Evolutionary conservation across 768 basidiomycete genomes (phyloP), one percentile per base, ranked within the genome.

Genomic region (Pleurotus ostreatus): DNA sequence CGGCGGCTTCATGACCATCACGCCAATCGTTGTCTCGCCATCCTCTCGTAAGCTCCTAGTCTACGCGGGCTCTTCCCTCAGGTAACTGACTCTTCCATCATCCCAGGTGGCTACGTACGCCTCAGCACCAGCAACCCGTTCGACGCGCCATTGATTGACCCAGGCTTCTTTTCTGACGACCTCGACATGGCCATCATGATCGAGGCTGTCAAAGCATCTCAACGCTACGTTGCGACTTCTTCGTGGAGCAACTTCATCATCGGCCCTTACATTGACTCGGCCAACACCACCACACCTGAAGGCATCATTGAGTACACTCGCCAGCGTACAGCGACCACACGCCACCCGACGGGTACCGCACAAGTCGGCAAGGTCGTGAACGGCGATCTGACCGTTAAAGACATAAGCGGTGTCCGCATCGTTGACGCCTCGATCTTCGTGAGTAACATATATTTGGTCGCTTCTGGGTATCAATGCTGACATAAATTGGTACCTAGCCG

Each of bases 71-170:
- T 34, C 30, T 9, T 34, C 30, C 11, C 11, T 11, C 30, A 34
- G 30, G 9, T 11, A 8, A 4, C 8, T 34, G 6, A 7, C 37
- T 18, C 5, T 20, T 9, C 30, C 30, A 9, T 34, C 30, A 9
- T 34, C 11, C 2, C 38, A 76, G 74, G 73, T 51, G 76, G 76
- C 16, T 64, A 62, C 12, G 56, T 75, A n/a, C 70, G 63, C n/a
- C 59, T 83, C 41, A 72, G 66, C 43, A 75, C 78, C n/a, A 71
- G 66, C 23, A 66, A 76, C 60, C 72, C 81, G 8, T 82, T 83
- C 65, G 70, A 68, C 26, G 43, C 66, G 25, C 82, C 84, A 0
- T 53, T 70, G 25, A 81, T 85, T 63, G 72, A 85, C 61, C 78
- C 81, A 3, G 73, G 73, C 46, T 75, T 79, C 64, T 68, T 79